Conservation (phyloP, 2,329 filamentous ascomycete species). For the Fusarium xylarioides region DNA sequence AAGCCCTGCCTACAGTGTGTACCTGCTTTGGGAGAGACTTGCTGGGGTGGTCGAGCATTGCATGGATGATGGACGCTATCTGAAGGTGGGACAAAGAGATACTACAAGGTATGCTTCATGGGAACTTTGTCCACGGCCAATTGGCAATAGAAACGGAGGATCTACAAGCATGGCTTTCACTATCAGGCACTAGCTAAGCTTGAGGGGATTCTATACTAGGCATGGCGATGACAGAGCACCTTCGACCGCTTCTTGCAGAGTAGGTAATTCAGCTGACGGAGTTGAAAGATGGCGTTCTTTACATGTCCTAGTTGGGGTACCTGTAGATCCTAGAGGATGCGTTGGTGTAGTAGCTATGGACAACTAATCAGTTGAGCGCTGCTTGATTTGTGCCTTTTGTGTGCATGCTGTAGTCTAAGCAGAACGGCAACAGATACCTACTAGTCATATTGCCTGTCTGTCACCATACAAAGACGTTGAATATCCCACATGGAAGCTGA, state of each 20-base stretch:
- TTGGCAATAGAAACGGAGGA: conserved; percentile 4
- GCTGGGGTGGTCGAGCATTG: conserved; percentile 9
- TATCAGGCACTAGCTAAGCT: neutral
- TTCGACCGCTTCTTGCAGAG: conserved; percentile 21
- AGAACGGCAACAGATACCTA: neutral
- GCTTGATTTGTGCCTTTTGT: neutral
- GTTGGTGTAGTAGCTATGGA: neutral
- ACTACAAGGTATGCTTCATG: conserved; percentile 3
- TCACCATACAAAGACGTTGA: neutral
- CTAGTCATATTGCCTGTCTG: neutral
- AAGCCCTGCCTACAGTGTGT: conserved; percentile 12
- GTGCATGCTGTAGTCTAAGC: neutral
- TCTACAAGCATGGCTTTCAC: conserved; percentile 21
- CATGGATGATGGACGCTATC: conserved; percentile 16
- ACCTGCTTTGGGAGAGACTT: conserved; percentile 2
- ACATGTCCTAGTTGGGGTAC: neutral
- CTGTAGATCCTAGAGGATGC: conserved; percentile 6
- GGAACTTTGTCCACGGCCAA: conserved; percentile 10
- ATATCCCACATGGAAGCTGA: neutral
- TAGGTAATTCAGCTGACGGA: conserved; percentile 11
- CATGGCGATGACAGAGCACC: neutral
- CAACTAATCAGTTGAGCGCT: neutral
- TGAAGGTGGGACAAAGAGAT: conserved; percentile 24
- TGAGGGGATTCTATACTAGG: conserved; percentile 1
- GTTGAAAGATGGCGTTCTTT: conserved; percentile 11